These are phyloP conservation scores for Penicillium nucicola DNA, from an alignment of 495 filamentous ascomycete species.

Conservation along the genomic window DNA sequence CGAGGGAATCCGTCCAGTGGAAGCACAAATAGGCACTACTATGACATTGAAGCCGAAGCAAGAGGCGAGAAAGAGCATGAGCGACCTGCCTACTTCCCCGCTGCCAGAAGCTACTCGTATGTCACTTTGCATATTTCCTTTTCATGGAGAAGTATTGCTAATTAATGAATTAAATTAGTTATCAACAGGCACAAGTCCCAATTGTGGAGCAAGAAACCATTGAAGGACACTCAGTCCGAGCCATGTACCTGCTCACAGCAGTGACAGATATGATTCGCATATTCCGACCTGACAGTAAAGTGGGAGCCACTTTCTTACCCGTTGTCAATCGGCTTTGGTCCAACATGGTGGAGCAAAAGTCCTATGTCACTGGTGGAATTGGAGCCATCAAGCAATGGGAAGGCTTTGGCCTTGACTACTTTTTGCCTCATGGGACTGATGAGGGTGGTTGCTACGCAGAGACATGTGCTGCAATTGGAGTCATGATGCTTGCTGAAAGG, in stretches of 20 bases:
- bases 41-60: conserved; percentile 47
- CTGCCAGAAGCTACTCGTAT: conserved; percentile 42
- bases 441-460: conserved; percentile 62
- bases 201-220: conserved; percentile 53
- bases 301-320: conserved; percentile 15
- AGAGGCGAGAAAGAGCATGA: conserved; percentile 49
- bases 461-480: conserved; percentile 58
- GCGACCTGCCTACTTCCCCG: conserved; percentile 41
- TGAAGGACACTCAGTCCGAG: conserved; percentile 59
- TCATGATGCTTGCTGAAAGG: conserved; percentile 58
- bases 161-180: background rate
- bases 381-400: conserved; percentile 59
- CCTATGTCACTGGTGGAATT: conserved; percentile 60
- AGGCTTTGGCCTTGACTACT: conserved; percentile 59
- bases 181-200: conserved; percentile 51
- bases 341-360: conserved; percentile 57
- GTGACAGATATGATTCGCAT: conserved; percentile 35
- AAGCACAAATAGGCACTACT: conserved; percentile 47
- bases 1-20: conserved; percentile 49
- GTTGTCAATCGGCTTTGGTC: conserved; percentile 49
- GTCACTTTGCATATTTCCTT: background rate
- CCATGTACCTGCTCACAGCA: conserved; percentile 51
- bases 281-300: conserved; percentile 16
- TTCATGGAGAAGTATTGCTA: too few relatives aligned
- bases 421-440: conserved; percentile 52